Base-by-base conservation (phyloP, 2,329 filamentous ascomycete species). In the Ascomycota sp. region DNA sequence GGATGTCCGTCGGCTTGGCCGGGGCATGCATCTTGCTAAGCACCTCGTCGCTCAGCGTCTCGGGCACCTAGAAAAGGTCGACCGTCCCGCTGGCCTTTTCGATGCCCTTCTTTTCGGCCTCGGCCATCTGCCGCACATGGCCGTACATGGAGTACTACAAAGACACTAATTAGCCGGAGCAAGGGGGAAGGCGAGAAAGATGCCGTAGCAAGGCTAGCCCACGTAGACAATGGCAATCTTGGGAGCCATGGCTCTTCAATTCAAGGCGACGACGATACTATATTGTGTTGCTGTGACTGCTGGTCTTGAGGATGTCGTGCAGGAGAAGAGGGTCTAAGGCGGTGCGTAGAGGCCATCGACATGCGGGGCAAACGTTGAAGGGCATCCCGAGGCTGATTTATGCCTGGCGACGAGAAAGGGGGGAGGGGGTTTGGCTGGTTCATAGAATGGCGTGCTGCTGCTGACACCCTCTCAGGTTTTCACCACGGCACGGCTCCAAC, bases 211-310 rank as follows among this genome's bases (percentile, higher is more conserved):
- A n/a, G n/a, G 35, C 28, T 30, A 28, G 69, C 77, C 43, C 65
- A 85, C 79, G 55, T 72, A 91, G 53, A 93, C 71, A 57, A 93
- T 89, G 44, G 83, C 83, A 50, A 93, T 69, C 64, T 81, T 91
- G 55, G 80, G 79, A 59, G 79, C 80, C 82, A 92, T 91, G 46
- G 8, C 7, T n/a, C n/a, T n/a, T n/a, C n/a, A n/a, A n/a, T n/a
- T n/a, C n/a, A n/a, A n/a, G n/a, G n/a, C n/a, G n/a, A n/a, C n/a
- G n/a, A n/a, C n/a, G n/a, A n/a, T n/a, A n/a, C n/a, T n/a, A n/a
- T n/a, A n/a, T n/a, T n/a, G n/a, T n/a, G n/a, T n/a, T n/a, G 21
- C 21, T 23, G 21, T 23, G 21, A 10, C 21, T 19, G 25, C n/a
- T 27, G 12, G 13, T 19, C 6, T 10, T 5, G 13, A 7, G n/a